These are phyloP conservation scores for Flaveria bidentis DNA, from an alignment of 129 eudicot genomes.

Conservation along the genomic window DNA sequence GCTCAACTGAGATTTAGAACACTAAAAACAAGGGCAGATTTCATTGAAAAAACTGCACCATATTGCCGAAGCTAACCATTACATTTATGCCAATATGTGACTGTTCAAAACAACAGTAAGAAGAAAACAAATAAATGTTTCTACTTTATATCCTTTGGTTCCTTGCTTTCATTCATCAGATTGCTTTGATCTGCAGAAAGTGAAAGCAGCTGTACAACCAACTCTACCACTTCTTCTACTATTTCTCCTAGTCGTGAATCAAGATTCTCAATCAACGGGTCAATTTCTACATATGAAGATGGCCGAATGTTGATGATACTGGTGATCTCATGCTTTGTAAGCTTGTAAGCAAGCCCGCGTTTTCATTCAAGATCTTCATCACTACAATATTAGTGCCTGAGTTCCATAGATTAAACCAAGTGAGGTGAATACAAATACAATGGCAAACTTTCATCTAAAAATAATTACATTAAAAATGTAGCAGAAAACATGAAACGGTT, in stretches of 20 bases:
- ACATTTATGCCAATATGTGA: not conserved
- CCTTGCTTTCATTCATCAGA: constrained; percentile 37
- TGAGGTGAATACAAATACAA: no score
- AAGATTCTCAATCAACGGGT: constrained; percentile 47
- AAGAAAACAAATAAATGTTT: not conserved
- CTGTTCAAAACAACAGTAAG: not conserved
- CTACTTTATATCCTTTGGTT: not conserved
- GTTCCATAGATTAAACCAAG: not conserved
- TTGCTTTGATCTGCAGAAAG: constrained; percentile 38
- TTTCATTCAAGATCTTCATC: constrained; percentile 1
- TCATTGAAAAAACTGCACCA: not conserved
- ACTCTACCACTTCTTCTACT: constrained; percentile 48
- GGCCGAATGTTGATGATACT: constrained; percentile 69
- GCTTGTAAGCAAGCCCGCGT: constrained; percentile 26
- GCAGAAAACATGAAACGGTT: no score
- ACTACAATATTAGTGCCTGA: not conserved
- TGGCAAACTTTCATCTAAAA: no score
- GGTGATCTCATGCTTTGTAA: constrained; percentile 61
- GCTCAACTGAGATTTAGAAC: not conserved
- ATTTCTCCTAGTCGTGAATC: constrained; percentile 54
- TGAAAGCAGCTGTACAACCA: constrained; percentile 53
- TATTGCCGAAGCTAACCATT: not conserved
- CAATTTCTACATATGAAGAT: constrained; percentile 53
- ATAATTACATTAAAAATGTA: no score
- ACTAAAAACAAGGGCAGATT: not conserved